phyloP scores from a whole-genome alignment of 176 grass and related monocot genomes.

The Raddia guianensis region DNA sequence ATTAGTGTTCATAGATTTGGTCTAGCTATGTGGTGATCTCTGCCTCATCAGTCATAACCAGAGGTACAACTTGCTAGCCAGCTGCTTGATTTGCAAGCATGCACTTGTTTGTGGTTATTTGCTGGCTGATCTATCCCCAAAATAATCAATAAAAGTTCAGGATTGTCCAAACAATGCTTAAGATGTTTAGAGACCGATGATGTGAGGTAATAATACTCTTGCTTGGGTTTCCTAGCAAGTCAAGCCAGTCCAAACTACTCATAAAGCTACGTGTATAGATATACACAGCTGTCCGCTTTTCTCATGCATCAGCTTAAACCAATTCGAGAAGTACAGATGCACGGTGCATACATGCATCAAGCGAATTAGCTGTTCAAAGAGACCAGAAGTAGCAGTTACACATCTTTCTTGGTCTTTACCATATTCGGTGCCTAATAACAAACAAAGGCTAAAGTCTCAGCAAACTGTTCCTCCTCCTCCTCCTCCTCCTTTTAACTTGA shows the following conservation, averaged over 20 bases:
- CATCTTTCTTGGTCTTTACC: neutral
- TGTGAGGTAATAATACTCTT: too few relatives aligned
- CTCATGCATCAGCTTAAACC: neutral
- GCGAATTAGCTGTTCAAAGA: neutral
- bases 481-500: neutral
- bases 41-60: neutral
- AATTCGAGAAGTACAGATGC: neutral
- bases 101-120: neutral
- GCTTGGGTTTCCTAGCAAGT: neutral
- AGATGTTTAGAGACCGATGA: too few relatives aligned
- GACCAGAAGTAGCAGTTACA: neutral
- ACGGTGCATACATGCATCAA: neutral
- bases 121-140: neutral
- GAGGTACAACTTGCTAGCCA: slow-evolving; percentile 21
- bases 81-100: neutral
- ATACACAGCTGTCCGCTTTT: neutral
- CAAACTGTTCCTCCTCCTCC: neutral
- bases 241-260: neutral
- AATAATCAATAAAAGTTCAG: neutral
- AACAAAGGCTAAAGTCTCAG: neutral
- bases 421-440: slow-evolving; percentile 23
- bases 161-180: too few relatives aligned
- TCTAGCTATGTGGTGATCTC: slow-evolving; percentile 36
- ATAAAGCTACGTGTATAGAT: slow-evolving; percentile 3
- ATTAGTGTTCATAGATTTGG: slow-evolving; percentile 52